Evolutionary conservation across 2,329 filamentous ascomycete species (phyloP), one percentile per base, ranked within the genome.

Genomic region (Aspergillus aculeatinus): DNA sequence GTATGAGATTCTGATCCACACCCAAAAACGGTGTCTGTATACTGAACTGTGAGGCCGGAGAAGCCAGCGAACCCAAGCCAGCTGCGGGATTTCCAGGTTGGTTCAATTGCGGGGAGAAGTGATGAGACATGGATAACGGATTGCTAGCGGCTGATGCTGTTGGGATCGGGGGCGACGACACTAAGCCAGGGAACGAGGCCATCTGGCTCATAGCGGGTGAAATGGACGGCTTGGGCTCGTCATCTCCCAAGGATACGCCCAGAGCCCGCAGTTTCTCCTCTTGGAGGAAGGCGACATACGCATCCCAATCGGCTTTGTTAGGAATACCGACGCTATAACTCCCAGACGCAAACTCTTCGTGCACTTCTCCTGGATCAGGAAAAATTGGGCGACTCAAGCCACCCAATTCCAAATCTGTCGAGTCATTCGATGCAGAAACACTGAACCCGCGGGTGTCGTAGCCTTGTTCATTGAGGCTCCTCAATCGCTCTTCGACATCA

Each of bases 211-310:
- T 80, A 54, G 83, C 80, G 10, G 88, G 88, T 14, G 92, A 94
- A 65, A 89, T 82, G 3, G 87, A 86, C 79, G 55, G 82, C 76
- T 61, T 84, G 78, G 87, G 85, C 55, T 95, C 91, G 5, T 92
- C 89, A 52, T 89, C 87, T 39, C 87, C 90, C 62, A 91, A 83
- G 19, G 87, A 92, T 12, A 98, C 95, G 65, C 95, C 95, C 58
- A 99, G 83, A 54, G 94, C 93, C 62, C 92, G 88, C 55, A 99
- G 82, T 78, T 97, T 99, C 62, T 94, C 92, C 78, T 99, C 95
- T 67, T 91, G 87, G 39, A 98, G 80, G 66, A 89, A 88, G 57
- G 89, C 85, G 60, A 93, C 89, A 74, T 98, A 96, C 27, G 87
- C 82, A 70, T 91, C 89, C 88, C 89, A 91, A 68, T 85, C 83